phyloP scores from a whole-genome alignment of 495 filamentous ascomycete species.

The Bathelium albidoporum region DNA sequence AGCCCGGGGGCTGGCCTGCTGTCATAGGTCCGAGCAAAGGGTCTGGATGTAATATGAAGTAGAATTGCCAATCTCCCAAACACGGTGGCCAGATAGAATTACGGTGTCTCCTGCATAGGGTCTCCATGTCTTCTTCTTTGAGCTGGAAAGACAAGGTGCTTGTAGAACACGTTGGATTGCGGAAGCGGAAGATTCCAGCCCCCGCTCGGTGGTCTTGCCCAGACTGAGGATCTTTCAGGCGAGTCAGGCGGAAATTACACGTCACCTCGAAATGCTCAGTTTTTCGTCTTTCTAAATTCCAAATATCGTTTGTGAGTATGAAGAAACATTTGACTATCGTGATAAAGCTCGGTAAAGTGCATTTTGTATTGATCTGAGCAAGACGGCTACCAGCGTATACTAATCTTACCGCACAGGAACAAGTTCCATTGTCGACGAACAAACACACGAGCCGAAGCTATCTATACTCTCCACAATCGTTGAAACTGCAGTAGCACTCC shows the following conservation, averaged over 20 bases:
- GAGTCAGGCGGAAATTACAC: not conserved
- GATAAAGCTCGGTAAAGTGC: conserved; percentile 72
- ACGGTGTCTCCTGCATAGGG: no score
- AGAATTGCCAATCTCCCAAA: no score
- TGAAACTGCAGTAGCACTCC: conserved; percentile 76
- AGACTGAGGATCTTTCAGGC: no score
- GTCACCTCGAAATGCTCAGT: not conserved
- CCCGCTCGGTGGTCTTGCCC: no score
- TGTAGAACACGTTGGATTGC: no score
- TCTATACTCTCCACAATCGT: conserved; percentile 85
- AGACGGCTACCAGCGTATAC: conserved; percentile 1
- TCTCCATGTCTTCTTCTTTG: no score
- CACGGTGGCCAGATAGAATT: no score
- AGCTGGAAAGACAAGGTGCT: no score
- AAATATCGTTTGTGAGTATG: conserved; percentile 30
- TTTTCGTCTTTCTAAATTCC: conserved; percentile 24
- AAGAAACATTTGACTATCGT: conserved; percentile 64
- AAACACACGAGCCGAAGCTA: conserved; percentile 90
- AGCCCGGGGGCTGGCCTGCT: no score
- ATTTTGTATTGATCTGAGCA: conserved; percentile 8
- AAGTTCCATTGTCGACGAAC: conserved; percentile 95
- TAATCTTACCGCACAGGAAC: conserved; percentile 51
- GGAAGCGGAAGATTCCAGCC: no score
- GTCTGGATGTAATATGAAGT: no score
- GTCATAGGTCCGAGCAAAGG: no score